A percentile compares a stretch with the other conserved stretches of the same genome.
These are phyloP conservation scores for Eucalyptus erythrocorys DNA, from an alignment of 345 rosid species.

Conservation along the genomic window DNA sequence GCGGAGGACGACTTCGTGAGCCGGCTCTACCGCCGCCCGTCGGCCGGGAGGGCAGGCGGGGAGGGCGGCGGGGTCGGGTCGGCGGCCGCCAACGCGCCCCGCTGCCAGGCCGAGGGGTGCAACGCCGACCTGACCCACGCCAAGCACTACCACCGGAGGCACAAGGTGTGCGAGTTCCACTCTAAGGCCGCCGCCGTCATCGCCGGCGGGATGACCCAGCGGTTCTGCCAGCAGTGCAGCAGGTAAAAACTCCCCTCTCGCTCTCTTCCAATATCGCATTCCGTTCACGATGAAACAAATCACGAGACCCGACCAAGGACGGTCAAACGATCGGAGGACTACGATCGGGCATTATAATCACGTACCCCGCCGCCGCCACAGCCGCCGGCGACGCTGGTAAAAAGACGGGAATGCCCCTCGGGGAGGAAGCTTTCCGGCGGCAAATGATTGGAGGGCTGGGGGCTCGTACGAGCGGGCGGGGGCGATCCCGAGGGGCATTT, in stretches of 20 bases:
- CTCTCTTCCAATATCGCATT: background rate
- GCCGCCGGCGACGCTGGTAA: background rate
- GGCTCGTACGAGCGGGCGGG: slow-evolving; percentile 1
- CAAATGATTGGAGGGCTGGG: slow-evolving; percentile 20
- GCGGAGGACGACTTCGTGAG: slow-evolving; percentile 87
- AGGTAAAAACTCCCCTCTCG: slow-evolving; percentile 25
- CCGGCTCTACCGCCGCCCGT: slow-evolving; percentile 72
- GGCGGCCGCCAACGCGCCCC: slow-evolving; percentile 31
- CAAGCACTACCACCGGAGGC: slow-evolving; percentile 95
- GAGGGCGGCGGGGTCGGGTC: background rate
- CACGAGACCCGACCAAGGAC: background rate
- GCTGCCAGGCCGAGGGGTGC: slow-evolving; percentile 98
- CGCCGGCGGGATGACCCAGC: slow-evolving; percentile 84
- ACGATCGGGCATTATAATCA: background rate
- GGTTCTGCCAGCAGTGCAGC: slow-evolving; percentile 99
- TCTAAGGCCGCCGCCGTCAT: slow-evolving; percentile 88
- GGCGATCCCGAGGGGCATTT: slow-evolving; percentile 54
- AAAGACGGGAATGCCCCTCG: slow-evolving; percentile 24
- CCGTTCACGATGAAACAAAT: background rate
- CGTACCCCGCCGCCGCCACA: background rate
- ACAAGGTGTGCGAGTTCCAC: slow-evolving; percentile 96
- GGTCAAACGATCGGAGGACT: background rate
- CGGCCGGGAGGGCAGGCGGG: slow-evolving; percentile 37
- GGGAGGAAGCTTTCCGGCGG: background rate
- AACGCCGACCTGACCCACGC: slow-evolving; percentile 86